phyloP scores from a whole-genome alignment of 2,329 filamentous ascomycete genomes.

The Myriosclerotinia duriaeana region DNA sequence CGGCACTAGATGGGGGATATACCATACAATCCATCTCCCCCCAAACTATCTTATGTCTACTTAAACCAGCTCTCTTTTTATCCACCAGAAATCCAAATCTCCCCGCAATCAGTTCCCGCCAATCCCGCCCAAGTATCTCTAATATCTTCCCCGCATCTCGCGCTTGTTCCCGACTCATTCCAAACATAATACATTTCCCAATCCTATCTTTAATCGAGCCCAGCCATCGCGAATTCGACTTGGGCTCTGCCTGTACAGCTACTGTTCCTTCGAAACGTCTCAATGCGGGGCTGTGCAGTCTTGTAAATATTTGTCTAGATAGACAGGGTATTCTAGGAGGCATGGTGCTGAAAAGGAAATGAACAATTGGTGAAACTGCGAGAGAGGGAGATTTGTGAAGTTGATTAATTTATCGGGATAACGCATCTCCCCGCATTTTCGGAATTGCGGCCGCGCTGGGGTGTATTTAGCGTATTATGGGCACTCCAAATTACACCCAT shows the following conservation, averaged over 20 bases:
- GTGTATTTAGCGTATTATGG: slow-evolving; percentile 7
- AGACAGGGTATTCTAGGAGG: not conserved
- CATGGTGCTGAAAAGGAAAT: not conserved
- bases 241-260: not conserved
- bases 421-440: slow-evolving; percentile 7
- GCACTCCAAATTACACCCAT: too few relatives aligned
- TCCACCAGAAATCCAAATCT: slow-evolving; percentile 73
- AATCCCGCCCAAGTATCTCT: slow-evolving; percentile 60
- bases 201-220: slow-evolving; percentile 64
- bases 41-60: slow-evolving; percentile 70
- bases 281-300: not conserved
- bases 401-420: not conserved
- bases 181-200: slow-evolving; percentile 74
- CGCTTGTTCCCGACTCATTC: slow-evolving; percentile 59
- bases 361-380: not conserved
- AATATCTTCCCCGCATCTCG: slow-evolving; percentile 59
- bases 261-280: not conserved
- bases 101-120: slow-evolving; percentile 70
- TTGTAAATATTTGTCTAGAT: not conserved
- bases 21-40: slow-evolving; percentile 76
- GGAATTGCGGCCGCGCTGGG: slow-evolving; percentile 12
- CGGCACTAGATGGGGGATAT: slow-evolving; percentile 36
- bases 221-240: slow-evolving; percentile 59
- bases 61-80: slow-evolving; percentile 60
- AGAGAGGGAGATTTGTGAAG: not conserved